Evolutionary conservation across 1,284 basidiomycete genomes (phyloP), one percentile per base, ranked within the genome.

Genomic region (Apiotrichum laibachii): DNA sequence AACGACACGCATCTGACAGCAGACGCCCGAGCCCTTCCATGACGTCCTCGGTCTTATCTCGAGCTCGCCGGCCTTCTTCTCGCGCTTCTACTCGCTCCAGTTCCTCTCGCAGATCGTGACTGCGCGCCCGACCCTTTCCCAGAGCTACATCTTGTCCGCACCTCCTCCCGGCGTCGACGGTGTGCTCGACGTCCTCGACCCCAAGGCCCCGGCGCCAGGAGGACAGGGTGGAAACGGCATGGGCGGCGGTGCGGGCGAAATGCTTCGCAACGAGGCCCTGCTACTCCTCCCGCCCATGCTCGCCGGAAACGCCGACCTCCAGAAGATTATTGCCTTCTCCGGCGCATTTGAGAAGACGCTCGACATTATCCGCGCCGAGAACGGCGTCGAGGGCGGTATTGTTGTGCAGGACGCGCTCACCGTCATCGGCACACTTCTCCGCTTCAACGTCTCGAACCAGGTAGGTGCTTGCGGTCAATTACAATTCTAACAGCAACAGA

Each of bases 291-390:
- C 95, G 57, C 82, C 86, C 6, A 81, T 99, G 43, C 86, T 90
- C 45, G 85, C 86, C 1, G 88, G 92, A 66, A 98, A 90, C 69
- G 85, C 91, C 37, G 93, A 98, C 73, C 90, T 99, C 51, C 95
- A 98, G 74, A 99, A 98, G 79, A 87, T 98, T 22, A 85, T 98
- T 45, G 93, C 94, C 0, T 99, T 99, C 72, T 93, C 95, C 68
- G 94, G 96, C 34, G 90, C 90, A 0, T 98, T 99, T 72, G 95
- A 99, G 80, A 92, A 89, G 72, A 83, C 98, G 35, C 92, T 99
- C 79, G 88, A 88, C 60, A 92, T 92, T 50, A 85, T 98, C 62
- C 83, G 85, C 9, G 83, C 85, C 60, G 95, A 97, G 77, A 90
- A 92, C 43, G 92, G 96, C 0, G 83, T 95, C 42, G 94, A 98